Evolutionary conservation across 2,329 filamentous ascomycete genomes (phyloP).

Genomic region (Chalara sp.): DNA sequence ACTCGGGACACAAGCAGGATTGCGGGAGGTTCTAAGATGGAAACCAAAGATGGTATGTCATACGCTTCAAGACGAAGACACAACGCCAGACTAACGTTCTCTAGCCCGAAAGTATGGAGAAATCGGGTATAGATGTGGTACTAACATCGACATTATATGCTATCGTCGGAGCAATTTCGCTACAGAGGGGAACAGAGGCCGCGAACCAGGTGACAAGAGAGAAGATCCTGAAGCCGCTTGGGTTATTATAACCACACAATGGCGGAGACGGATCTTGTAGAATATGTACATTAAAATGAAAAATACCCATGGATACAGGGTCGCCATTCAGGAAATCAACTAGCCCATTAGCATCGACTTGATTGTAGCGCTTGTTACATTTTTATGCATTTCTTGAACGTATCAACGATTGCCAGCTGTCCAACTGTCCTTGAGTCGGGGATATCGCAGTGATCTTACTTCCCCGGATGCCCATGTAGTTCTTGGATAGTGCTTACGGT

Average conservation of each 20-base stretch:
- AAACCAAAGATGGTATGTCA: slow-evolving; percentile 66
- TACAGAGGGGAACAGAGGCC: slow-evolving; percentile 76
- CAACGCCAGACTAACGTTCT: slow-evolving; percentile 13
- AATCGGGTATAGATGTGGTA: slow-evolving; percentile 69
- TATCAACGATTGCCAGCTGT: too few relatives aligned
- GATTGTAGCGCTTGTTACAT: too few relatives aligned
- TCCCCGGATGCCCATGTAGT: too few relatives aligned
- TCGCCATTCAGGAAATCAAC: too few relatives aligned
- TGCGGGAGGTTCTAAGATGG: slow-evolving; percentile 78
- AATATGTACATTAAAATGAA: slow-evolving; percentile 5
- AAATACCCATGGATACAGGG: too few relatives aligned
- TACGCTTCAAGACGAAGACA: too few relatives aligned
- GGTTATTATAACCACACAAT: slow-evolving; percentile 18
- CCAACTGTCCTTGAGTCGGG: too few relatives aligned
- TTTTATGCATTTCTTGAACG: too few relatives aligned
- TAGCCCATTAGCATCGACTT: too few relatives aligned
- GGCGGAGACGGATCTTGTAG: slow-evolving; percentile 2
- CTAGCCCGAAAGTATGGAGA: slow-evolving; percentile 58
- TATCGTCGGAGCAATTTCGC: slow-evolving; percentile 80
- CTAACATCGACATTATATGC: slow-evolving; percentile 74
- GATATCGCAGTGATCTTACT: too few relatives aligned
- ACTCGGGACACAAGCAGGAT: slow-evolving; percentile 63
- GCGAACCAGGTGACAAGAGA: slow-evolving; percentile 72
- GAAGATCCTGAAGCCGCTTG: slow-evolving; percentile 35
- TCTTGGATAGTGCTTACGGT: too few relatives aligned